Evolutionary conservation across 495 filamentous ascomycete genomes (phyloP), one percentile per base, ranked within the genome.

Genomic region (Parmelia sp.): DNA sequence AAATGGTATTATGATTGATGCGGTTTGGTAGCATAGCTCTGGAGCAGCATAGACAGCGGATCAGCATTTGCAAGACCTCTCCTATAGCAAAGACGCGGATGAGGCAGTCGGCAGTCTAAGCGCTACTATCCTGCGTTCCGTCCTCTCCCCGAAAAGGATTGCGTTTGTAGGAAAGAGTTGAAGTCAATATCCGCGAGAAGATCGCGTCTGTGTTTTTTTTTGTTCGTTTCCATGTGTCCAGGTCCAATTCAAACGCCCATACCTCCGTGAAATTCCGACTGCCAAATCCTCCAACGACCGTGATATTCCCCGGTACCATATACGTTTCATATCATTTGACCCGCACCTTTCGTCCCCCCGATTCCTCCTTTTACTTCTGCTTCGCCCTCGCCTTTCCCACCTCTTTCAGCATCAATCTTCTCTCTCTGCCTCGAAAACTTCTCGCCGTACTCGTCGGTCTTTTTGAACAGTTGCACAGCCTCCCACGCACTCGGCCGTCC

Each of bases 391-490:
- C 31, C 33, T 57, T 25, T 17, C 19, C 29, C 51, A 10, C 51
- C 51, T 21, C 33, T 55, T 11, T 21, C 29, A 23, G 27, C 25
- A 31, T 65, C 45, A 17, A 58, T 15, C 61, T 40, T 65, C 51
- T 55, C 61, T 55, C 60, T 64, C 17, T 58, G 60, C 63, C 37
- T 70, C 51, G 78, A 75, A 64, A 83, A 82, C 65, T 65, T 59
- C 73, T 78, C 60, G 58, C 68, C 65, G 70, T 76, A 80, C 75
- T 82, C 69, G 72, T 76, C 51, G 39, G 79, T 79, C 59, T 79
- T 80, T 58, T 77, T 77, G 61, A 84, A 84, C 71, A 83, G 74
- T 39, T 66, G 69, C 7, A 83, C 67, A 55, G 79, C 79, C 31
- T 80, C 72, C 37, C 77, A 62, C 2, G 82, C 79, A 31, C 76